Conservation (phyloP, 208 protist species). For the Borovskyia barvae region DNA sequence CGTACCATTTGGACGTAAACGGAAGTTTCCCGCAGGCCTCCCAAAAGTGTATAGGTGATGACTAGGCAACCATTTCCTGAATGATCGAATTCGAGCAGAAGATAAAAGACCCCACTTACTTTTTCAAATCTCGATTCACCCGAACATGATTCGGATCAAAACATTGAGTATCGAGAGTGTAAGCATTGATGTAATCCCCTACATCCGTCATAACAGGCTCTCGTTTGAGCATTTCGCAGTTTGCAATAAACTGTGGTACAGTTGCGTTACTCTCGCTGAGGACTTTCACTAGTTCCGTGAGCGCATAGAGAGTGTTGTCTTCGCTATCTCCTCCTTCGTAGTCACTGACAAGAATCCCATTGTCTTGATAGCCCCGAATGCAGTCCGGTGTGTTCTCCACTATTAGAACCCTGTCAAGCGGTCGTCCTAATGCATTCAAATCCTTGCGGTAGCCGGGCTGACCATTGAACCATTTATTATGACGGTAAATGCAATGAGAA, state of each 20-base stretch:
- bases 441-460: slow-evolving; percentile 92
- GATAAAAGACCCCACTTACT: slow-evolving; percentile 10
- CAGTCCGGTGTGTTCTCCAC: slow-evolving; percentile 94
- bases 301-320: slow-evolving; percentile 87
- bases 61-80: background rate
- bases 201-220: slow-evolving; percentile 87
- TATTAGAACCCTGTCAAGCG: slow-evolving; percentile 87
- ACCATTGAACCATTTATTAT: slow-evolving; percentile 93
- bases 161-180: slow-evolving; percentile 73
- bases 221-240: slow-evolving; percentile 63
- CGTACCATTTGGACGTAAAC: background rate
- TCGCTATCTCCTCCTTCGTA: slow-evolving; percentile 87
- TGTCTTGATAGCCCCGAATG: slow-evolving; percentile 90
- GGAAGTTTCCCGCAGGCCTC: background rate
- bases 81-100: no score
- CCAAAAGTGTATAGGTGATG: background rate
- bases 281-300: slow-evolving; percentile 74
- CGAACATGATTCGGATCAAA: slow-evolving; percentile 80
- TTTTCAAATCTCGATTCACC: slow-evolving; percentile 81
- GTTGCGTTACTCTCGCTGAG: slow-evolving; percentile 81
- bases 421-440: slow-evolving; percentile 78
- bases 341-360: slow-evolving; percentile 91
- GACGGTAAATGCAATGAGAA: slow-evolving; percentile 91
- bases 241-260: slow-evolving; percentile 87
- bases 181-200: slow-evolving; percentile 89